Conservation (phyloP, 1,139 yeast genomes). For the Magnusiomyces tetraspermus region DNA sequence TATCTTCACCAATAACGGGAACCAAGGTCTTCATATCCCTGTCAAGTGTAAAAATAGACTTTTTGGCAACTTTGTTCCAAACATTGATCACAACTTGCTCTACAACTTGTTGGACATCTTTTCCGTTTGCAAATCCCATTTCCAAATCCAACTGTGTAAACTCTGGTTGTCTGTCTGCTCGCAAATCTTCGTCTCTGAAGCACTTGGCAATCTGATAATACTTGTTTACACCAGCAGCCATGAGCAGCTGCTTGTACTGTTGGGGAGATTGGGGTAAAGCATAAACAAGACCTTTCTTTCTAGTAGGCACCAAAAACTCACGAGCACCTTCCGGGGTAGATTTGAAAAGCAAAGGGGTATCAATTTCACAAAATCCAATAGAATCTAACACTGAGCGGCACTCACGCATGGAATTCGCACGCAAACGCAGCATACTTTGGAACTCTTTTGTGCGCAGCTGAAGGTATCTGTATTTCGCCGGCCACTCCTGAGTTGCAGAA, state of each 20-base stretch:
- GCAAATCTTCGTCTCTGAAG: conserved; percentile 88
- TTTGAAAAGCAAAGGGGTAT: conserved; percentile 86
- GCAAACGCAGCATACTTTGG: conserved; percentile 49
- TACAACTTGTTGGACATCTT: conserved; percentile 58
- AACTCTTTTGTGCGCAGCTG: conserved; percentile 59
- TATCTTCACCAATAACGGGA: background rate
- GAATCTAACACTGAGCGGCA: conserved; percentile 44
- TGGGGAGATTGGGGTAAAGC: conserved; percentile 98
- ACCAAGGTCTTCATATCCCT: conserved; percentile 9
- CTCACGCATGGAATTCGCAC: conserved; percentile 52
- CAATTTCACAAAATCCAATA: conserved; percentile 62
- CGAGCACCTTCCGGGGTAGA: conserved; percentile 98
- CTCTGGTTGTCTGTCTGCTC: conserved; percentile 95
- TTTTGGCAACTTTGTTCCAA: conserved; percentile 46
- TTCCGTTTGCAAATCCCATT: conserved; percentile 68
- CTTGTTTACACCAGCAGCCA: conserved; percentile 84
- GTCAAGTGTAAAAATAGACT: conserved; percentile 32
- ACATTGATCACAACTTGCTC: conserved; percentile 46
- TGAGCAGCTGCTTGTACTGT: conserved; percentile 85
- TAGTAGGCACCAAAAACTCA: conserved; percentile 88
- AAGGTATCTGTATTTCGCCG: conserved; percentile 70
- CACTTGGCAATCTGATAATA: conserved; percentile 91
- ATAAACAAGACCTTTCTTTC: conserved; percentile 52
- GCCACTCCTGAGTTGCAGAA: conserved; percentile 44
- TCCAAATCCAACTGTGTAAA: conserved; percentile 94